phyloP scores from a whole-genome alignment of 2,329 filamentous ascomycete species.

The Aspergillus phoenicis region DNA sequence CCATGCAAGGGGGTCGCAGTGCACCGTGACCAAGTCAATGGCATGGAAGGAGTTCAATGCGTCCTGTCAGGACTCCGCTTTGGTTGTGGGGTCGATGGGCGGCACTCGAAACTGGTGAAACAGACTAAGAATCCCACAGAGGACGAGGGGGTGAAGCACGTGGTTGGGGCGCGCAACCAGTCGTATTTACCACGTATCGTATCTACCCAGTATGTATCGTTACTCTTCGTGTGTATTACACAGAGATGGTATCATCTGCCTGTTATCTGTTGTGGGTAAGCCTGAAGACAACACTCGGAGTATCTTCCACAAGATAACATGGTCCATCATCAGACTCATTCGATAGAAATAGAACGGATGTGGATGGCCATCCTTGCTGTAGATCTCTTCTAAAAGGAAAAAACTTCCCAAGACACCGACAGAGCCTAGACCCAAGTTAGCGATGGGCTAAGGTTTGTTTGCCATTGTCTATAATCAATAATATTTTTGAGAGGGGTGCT shows the following conservation, averaged over 20 bases:
- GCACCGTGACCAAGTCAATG: neutral
- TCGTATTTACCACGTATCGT: neutral
- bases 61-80: slow-evolving; percentile 9
- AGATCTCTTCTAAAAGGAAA: neutral
- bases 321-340: no score
- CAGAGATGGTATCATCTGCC: neutral
- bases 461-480: neutral
- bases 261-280: neutral
- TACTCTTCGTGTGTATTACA: neutral
- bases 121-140: slow-evolving; percentile 8
- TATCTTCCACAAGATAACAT: neutral
- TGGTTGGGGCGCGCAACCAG: slow-evolving; percentile 3
- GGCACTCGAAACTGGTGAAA: slow-evolving; percentile 7
- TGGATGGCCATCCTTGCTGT: neutral
- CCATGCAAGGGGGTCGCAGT: slow-evolving; percentile 2
- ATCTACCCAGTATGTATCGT: neutral
- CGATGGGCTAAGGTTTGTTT: neutral
- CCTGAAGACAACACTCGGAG: neutral
- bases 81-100: slow-evolving; percentile 5
- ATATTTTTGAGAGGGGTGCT: neutral
- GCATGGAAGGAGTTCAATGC: slow-evolving; percentile 7
- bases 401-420: neutral
- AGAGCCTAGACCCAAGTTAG: neutral
- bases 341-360: neutral
- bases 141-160: slow-evolving; percentile 3